Conservation (phyloP, 2,329 filamentous ascomycete species). For the Xylaria sp. region DNA sequence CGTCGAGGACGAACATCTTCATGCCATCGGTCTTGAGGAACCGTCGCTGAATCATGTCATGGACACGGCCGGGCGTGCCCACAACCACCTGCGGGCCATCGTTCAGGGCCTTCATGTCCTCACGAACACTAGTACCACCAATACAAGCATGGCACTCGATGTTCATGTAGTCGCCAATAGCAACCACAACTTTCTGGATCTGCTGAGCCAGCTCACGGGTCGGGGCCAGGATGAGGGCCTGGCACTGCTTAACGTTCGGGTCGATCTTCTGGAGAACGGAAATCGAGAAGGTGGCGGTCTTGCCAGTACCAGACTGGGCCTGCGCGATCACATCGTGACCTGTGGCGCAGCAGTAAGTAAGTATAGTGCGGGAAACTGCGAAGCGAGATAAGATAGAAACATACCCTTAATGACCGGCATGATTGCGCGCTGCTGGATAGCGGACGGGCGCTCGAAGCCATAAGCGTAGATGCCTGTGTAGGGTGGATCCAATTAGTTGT, state of each 20-base stretch:
- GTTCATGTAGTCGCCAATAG: slow-evolving; percentile 99
- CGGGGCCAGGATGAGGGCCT: slow-evolving; percentile 96
- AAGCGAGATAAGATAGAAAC: slow-evolving; percentile 38
- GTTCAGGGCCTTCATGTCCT: slow-evolving; percentile 97
- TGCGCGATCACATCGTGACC: slow-evolving; percentile 99
- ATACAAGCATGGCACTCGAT: slow-evolving; percentile 99
- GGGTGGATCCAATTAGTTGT: slow-evolving; percentile 1
- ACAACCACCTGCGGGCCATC: slow-evolving; percentile 97
- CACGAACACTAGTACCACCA: slow-evolving; percentile 95
- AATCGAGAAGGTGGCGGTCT: slow-evolving; percentile 99
- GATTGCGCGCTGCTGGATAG: slow-evolving; percentile 99
- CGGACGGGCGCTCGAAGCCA: slow-evolving; percentile 99
- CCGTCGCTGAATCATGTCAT: slow-evolving; percentile 99
- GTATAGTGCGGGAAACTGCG: slow-evolving; percentile 11
- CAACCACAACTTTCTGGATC: slow-evolving; percentile 99
- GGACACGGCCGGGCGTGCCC: slow-evolving; percentile 96
- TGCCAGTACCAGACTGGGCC: slow-evolving; percentile 99
- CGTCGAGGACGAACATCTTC: slow-evolving; percentile 99
- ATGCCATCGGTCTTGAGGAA: slow-evolving; percentile 96
- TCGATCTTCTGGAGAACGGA: slow-evolving; percentile 99
- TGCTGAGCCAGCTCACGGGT: slow-evolving; percentile 98
- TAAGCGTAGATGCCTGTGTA: slow-evolving; percentile 92
- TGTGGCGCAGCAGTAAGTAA: slow-evolving; percentile 40
- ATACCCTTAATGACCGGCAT: slow-evolving; percentile 99
- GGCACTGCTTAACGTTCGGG: slow-evolving; percentile 89